phyloP scores from a whole-genome alignment of 1,284 basidiomycete species.

The Austroboletus novae-zelandiae region DNA sequence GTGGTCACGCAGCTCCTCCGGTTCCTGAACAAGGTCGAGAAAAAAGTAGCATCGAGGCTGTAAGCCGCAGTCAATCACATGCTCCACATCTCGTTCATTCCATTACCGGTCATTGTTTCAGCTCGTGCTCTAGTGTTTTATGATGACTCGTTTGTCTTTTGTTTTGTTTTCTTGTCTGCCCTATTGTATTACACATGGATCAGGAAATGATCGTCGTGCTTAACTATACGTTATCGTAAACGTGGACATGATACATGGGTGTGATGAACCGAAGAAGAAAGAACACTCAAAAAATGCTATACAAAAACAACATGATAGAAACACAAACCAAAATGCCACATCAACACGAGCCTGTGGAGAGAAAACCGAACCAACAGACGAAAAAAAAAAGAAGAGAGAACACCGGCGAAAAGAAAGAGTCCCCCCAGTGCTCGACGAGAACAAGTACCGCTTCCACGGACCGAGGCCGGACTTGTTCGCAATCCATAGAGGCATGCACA shows the following conservation, averaged over 20 bases:
- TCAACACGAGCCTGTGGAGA: conserved; percentile 6
- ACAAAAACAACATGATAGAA: background rate
- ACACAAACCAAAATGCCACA: conserved; percentile 25
- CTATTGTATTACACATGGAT: conserved; percentile 17
- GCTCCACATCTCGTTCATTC: background rate
- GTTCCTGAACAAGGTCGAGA: conserved; percentile 19
- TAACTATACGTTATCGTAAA: conserved; percentile 19
- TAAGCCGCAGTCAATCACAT: background rate
- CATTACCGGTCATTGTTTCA: background rate
- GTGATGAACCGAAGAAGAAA: conserved; percentile 12
- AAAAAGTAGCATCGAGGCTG: too few relatives aligned
- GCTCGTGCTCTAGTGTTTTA: background rate
- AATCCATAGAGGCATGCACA: background rate
- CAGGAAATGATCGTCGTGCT: conserved; percentile 11
- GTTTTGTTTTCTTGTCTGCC: background rate
- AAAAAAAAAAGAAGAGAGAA: background rate
- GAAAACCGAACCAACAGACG: background rate
- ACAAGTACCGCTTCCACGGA: background rate
- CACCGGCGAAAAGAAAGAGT: background rate
- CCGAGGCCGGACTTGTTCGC: background rate
- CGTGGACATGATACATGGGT: conserved; percentile 26
- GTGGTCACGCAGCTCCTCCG: conserved; percentile 20
- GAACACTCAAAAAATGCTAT: conserved; percentile 1
- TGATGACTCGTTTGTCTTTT: background rate
- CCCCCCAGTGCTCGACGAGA: background rate